A percentile compares a stretch with the other conserved stretches of the same genome.
Evolutionary conservation across 768 basidiomycete species (phyloP).

Genomic region (Gloeostereum incarnatum): DNA sequence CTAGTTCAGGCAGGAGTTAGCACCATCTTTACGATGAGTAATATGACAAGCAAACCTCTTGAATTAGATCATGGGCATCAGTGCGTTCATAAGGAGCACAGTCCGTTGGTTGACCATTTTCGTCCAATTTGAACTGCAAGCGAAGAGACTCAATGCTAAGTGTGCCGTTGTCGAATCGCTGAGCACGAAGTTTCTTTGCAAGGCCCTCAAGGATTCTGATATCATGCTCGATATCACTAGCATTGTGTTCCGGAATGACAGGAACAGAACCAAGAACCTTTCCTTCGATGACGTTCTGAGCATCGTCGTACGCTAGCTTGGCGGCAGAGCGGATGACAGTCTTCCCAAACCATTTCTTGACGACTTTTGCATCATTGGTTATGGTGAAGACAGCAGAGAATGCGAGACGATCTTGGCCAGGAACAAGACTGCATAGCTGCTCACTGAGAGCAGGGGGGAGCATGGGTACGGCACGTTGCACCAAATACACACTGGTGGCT

Average conservation of each 20-base stretch:
- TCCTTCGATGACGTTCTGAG: constrained; percentile 77
- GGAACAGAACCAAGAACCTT: constrained; percentile 41
- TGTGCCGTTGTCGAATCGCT: constrained; percentile 75
- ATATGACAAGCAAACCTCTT: constrained; percentile 56
- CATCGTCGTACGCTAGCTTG: constrained; percentile 76
- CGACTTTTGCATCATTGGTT: constrained; percentile 67
- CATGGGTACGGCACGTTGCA: constrained; percentile 96
- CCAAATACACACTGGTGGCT: constrained; percentile 93
- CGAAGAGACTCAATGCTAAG: constrained; percentile 61
- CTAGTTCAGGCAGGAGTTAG: constrained; percentile 29
- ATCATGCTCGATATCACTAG: constrained; percentile 62
- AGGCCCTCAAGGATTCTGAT: constrained; percentile 60
- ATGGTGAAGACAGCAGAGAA: constrained; percentile 89
- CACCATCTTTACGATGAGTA: too few species aligned
- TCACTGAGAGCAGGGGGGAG: constrained; percentile 90
- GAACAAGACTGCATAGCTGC: constrained; percentile 85
- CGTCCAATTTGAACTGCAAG: constrained; percentile 74
- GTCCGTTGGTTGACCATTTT: constrained; percentile 70
- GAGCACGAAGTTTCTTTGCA: constrained; percentile 61
- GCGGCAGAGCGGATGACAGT: constrained; percentile 87
- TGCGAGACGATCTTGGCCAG: constrained; percentile 81
- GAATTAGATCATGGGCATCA: constrained; percentile 75
- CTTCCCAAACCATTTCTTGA: constrained; percentile 90
- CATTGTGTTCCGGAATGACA: constrained; percentile 48
- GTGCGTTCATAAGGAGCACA: constrained; percentile 54